These are phyloP conservation scores for Beverwykella pulmonaria DNA, from an alignment of 495 filamentous ascomycete species.

Conservation along the genomic window DNA sequence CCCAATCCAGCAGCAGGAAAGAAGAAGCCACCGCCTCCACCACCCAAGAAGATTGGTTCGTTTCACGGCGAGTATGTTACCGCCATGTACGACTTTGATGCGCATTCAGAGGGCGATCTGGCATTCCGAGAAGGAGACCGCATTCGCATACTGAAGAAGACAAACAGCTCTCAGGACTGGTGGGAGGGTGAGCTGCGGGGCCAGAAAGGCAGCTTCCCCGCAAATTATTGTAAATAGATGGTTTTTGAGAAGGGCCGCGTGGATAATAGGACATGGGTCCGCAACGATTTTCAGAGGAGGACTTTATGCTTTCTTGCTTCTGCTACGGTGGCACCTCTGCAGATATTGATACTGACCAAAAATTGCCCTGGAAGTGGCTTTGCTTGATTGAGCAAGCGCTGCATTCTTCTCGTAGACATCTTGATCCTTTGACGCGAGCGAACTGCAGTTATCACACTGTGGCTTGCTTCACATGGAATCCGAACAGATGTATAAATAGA, in stretches of 20 bases:
- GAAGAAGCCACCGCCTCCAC: conserved; percentile 71
- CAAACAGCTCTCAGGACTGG: conserved; percentile 88
- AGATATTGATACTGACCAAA: too few species aligned
- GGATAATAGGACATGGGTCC: neutral
- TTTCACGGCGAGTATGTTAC: conserved; percentile 66
- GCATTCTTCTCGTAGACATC: too few species aligned
- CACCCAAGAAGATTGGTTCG: conserved; percentile 61
- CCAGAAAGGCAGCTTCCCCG: conserved; percentile 77
- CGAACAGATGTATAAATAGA: neutral
- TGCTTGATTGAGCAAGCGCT: neutral
- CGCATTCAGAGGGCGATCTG: conserved; percentile 73
- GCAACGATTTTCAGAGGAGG: neutral
- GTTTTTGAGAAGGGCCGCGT: neutral
- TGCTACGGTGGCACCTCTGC: neutral
- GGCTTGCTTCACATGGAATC: neutral
- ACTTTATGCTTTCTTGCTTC: neutral
- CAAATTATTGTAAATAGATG: conserved; percentile 67
- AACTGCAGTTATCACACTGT: neutral
- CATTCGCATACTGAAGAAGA: conserved; percentile 83
- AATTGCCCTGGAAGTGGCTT: neutral
- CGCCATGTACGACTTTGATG: conserved; percentile 79
- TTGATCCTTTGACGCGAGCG: too few species aligned
- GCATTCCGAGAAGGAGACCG: conserved; percentile 81
- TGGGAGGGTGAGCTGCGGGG: conserved; percentile 89
- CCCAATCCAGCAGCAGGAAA: conserved; percentile 50